Evolutionary conservation across 2,329 filamentous ascomycete species (phyloP).

Genomic region (Alternaria atra): DNA sequence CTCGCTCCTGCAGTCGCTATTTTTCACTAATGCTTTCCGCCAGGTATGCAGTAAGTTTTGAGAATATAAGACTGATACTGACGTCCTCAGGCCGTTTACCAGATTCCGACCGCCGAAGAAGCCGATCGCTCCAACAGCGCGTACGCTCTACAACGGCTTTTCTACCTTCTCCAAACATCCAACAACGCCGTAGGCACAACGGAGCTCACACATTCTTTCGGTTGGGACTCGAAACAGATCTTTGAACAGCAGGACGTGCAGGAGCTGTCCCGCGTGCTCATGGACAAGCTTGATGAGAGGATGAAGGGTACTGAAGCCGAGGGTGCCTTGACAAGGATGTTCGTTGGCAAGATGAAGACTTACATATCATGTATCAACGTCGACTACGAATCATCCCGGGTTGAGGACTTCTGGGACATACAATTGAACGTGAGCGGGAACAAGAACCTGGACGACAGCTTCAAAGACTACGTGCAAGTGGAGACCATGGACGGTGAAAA

Average conservation of each 20-base stretch:
- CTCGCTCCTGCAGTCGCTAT: conserved; percentile 58
- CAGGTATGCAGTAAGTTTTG: conserved; percentile 66
- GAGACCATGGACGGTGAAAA: conserved; percentile 98
- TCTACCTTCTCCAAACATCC: conserved; percentile 93
- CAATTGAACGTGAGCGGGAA: conserved; percentile 96
- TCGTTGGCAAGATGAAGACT: conserved; percentile 97
- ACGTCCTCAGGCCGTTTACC: conserved; percentile 81
- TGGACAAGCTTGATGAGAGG: conserved; percentile 95
- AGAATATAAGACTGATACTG: background rate
- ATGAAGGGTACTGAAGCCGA: conserved; percentile 98
- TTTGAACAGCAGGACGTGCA: conserved; percentile 99
- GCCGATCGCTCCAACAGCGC: conserved; percentile 85
- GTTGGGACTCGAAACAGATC: conserved; percentile 97
- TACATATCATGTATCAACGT: conserved; percentile 99
- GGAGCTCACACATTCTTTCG: conserved; percentile 95
- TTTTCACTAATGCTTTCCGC: conserved; percentile 81
- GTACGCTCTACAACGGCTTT: conserved; percentile 90
- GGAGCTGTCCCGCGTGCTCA: conserved; percentile 92
- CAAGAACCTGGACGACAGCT: conserved; percentile 91
- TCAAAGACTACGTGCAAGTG: conserved; percentile 94
- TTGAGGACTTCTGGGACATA: conserved; percentile 99
- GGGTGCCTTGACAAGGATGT: conserved; percentile 87
- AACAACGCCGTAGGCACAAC: conserved; percentile 84
- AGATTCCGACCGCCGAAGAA: conserved; percentile 91
- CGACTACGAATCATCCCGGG: conserved; percentile 92